Evolutionary conservation across 148 eudicot species (phyloP), one percentile per base, ranked within the genome.

Genomic region (Persicaria tinctoria): DNA sequence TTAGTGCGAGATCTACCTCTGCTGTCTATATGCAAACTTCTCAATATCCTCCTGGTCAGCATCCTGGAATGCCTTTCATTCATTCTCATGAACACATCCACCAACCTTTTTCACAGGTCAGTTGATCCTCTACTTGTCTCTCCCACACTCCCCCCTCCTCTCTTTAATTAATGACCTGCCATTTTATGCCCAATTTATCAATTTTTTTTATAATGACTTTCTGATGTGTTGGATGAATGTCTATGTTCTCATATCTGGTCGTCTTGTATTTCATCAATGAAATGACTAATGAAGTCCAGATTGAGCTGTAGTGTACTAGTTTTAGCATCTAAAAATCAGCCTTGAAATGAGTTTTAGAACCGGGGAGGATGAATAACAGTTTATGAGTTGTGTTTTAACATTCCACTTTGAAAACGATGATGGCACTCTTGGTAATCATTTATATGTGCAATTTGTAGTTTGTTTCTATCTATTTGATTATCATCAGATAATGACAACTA

Each of bases 51-150:
- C 87, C 87, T 81, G 81, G 85, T 81, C 96, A 89, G 78, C 92
- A 68, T 68, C 88, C 94, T 75, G 92, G 90, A 80, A 79, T 92
- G 88, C 85, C 87, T 13, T 89, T 89, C 74, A 80, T 95, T 62
- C 90, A 87, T 79, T 89, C 96, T 63, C 97, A 85, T 82, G 97
- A 95, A 76, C 97, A 88, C 74, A 71, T 86, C 80, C 90, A 85
- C 75, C 97, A 83, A 70, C 76, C 88, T 51, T 90, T 82, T 82
- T 68, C 86, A 78, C 97, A 86, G 94, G 97, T 95, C 82, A 23
- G 64, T 3, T 8, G 23, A n/a, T 47, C 4, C 14, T 45, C 0
- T 27, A 27, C 32, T 1, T 0, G 32, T 27, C 32, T 27, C 32
- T 27, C 32, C 32, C 32, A 27, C 32, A 27, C 32, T 27, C 32